Base-by-base conservation (phyloP, 202 grass and related monocot genomes). In the Zoysia matrella region DNA sequence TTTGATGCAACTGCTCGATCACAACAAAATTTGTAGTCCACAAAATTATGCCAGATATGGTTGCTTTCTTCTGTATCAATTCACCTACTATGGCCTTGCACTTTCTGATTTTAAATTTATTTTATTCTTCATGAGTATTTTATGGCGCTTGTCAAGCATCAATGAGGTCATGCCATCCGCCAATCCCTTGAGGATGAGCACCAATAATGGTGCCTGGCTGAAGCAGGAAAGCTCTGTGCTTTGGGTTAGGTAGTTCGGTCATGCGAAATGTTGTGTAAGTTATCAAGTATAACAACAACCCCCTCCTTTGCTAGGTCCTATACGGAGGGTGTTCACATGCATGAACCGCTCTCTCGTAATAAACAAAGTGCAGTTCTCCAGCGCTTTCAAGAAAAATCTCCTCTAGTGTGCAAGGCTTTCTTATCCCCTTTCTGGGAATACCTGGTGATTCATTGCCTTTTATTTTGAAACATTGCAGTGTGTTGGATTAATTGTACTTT, bases 11-110 rank as follows among this genome's bases (percentile, higher is more conserved):
- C 18, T 52, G 42, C 52, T 48, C 18, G 42, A 50, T 66, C 75
- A 81, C 64, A 56, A 12, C 67, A 57, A 11, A 68, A 74, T 46
- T 83, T 78, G 47, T 79, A 7, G 67, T 73, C 16, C 45, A 68
- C 52, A 60, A 60, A 69, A 60, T 53, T 48, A 61, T 41, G 46
- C 18, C 30, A 22, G 42, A 50, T 55, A 69, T 67, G 47, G 52
- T 75, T 11, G 14, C 47, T 52, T 60, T 60, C 7, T 69, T 74
- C 67, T 10, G 16, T 15, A 69, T 61, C 47, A 60, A 66, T 74
- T 66, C 7, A 74, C 47, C 51, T 61, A 48, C 52, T 80, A 58
- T 12, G 15, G 22, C 48, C 75, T 52, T 46, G 82, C n/a, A 82
- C 49, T 52, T 77, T 7, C 56, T 41, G 45, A n/a, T 9, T 60